Conservation (phyloP, 208 protist species). For the Leishmania guyanensis region DNA sequence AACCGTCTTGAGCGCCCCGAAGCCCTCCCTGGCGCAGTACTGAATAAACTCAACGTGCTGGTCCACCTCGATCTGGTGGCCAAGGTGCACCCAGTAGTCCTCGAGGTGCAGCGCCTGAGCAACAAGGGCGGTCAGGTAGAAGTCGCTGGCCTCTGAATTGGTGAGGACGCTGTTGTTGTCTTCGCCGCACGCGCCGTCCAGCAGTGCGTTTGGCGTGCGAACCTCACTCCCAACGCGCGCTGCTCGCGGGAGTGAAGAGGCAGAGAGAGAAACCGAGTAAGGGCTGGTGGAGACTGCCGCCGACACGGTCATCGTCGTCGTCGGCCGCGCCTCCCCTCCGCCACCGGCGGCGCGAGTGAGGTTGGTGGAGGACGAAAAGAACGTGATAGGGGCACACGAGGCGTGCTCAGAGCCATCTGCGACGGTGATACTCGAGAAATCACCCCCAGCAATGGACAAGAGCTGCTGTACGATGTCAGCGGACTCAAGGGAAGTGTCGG, state of each 20-base stretch:
- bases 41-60: slow-evolving; percentile 57
- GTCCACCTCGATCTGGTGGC: slow-evolving; percentile 74
- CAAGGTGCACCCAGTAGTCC: slow-evolving; percentile 71
- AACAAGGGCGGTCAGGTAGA: slow-evolving; percentile 43
- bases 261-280: not conserved
- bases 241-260: not conserved
- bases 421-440: slow-evolving; percentile 10
- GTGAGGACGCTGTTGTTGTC: slow-evolving; percentile 5
- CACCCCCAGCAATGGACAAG: slow-evolving; percentile 17
- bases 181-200: not conserved
- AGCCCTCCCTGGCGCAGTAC: slow-evolving; percentile 67
- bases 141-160: slow-evolving; percentile 13
- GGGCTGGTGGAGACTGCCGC: not conserved
- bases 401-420: slow-evolving; percentile 1
- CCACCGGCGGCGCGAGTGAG: not conserved
- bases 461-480: slow-evolving; percentile 18
- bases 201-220: not conserved
- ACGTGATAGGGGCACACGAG: not conserved
- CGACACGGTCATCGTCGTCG: not conserved
- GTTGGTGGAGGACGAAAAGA: not conserved
- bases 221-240: not conserved
- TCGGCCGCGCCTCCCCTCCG: slow-evolving; percentile 2
- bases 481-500: slow-evolving; percentile 10
- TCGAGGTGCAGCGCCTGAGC: slow-evolving; percentile 50
- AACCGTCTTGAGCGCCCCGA: slow-evolving; percentile 50